These are phyloP conservation scores for Ganoderma sinense DNA, from an alignment of 1,284 basidiomycete genomes.

Conservation along the genomic window DNA sequence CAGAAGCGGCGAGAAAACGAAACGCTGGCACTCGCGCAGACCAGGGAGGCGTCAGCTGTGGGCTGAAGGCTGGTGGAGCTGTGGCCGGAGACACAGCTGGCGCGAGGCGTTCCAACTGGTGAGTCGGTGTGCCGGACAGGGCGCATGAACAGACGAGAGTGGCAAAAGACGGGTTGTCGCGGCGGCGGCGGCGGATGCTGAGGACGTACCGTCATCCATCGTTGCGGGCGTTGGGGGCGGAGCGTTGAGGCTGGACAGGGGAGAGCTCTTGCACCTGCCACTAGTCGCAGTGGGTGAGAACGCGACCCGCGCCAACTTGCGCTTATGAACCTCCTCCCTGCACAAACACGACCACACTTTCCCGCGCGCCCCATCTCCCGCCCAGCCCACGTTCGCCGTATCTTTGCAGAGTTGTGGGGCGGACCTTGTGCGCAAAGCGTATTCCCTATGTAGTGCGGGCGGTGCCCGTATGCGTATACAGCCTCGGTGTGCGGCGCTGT, in stretches of 20 bases:
- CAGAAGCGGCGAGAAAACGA: conserved; percentile 25
- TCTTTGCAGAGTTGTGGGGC: neutral
- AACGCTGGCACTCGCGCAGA: conserved; percentile 17
- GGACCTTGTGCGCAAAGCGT: neutral
- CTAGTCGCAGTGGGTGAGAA: conserved; percentile 25
- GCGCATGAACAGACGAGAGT: conserved; percentile 41
- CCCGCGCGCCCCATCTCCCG: conserved; percentile 17
- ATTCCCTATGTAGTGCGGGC: neutral
- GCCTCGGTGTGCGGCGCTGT: neutral
- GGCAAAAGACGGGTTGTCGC: conserved; percentile 39
- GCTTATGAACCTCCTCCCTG: conserved; percentile 26
- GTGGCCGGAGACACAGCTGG: conserved; percentile 22
- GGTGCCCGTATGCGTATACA: neutral
- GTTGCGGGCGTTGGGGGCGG: conserved; percentile 41
- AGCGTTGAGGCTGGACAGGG: conserved; percentile 26
- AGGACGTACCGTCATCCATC: conserved; percentile 86
- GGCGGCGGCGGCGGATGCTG: conserved; percentile 68
- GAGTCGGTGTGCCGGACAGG: conserved; percentile 43
- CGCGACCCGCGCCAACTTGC: conserved; percentile 15
- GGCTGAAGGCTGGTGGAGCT: conserved; percentile 34
- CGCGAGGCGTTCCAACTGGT: conserved; percentile 24
- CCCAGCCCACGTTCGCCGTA: conserved; percentile 6
- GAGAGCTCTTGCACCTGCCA: conserved; percentile 9
- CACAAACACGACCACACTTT: conserved; percentile 43
- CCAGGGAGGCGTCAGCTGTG: conserved; percentile 32